phyloP scores from a whole-genome alignment of 2,329 filamentous ascomycete genomes.

The Fusarium decemcellulare region DNA sequence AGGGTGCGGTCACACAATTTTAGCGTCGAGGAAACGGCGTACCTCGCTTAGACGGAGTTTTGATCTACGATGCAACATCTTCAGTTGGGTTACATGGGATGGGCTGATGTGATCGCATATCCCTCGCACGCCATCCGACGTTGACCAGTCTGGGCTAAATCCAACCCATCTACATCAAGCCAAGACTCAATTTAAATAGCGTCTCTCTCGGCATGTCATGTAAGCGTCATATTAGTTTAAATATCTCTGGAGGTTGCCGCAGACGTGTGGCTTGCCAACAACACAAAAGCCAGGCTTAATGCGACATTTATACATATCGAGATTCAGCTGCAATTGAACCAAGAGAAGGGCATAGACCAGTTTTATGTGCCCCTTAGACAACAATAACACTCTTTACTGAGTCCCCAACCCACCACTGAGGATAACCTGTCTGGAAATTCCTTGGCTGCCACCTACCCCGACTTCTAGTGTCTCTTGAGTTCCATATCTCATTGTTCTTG shows the following conservation, averaged over 20 bases:
- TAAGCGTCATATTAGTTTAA: no score
- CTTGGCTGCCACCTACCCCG: conserved; percentile 13
- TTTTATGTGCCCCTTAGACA: neutral
- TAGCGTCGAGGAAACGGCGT: neutral
- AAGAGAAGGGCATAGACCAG: no score
- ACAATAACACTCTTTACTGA: neutral
- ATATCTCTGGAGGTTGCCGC: no score
- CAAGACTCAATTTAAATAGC: no score
- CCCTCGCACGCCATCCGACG: neutral
- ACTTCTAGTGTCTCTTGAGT: neutral
- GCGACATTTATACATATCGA: no score
- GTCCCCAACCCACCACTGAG: conserved; percentile 1
- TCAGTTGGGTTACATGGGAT: neutral
- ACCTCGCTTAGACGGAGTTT: neutral
- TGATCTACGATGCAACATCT: neutral
- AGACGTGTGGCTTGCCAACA: no score
- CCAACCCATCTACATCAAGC: no score
- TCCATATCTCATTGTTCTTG: neutral
- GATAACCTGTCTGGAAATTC: neutral
- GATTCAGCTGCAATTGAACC: no score
- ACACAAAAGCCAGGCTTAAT: no score
- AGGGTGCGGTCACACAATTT: conserved; percentile 9
- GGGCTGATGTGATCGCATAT: neutral
- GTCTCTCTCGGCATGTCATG: no score
- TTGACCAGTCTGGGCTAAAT: neutral